Evolutionary conservation across 1,284 basidiomycete genomes (phyloP), one percentile per base, ranked within the genome.

Genomic region (Ceratobasidium papillatum): DNA sequence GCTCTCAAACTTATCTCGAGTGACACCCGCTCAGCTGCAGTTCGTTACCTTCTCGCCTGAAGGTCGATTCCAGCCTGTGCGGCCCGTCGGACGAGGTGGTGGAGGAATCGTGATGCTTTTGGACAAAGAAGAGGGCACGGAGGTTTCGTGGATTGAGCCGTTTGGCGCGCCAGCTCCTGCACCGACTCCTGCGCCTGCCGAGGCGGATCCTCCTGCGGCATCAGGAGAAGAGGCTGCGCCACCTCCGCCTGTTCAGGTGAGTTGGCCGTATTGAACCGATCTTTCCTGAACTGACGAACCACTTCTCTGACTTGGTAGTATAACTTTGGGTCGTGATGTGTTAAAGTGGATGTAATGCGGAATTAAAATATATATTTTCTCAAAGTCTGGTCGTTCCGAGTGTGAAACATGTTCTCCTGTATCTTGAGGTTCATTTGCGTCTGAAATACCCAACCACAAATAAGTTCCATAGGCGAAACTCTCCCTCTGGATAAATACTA

Each of bases 1-100:
- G 75, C 84, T 96, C 19, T 84, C 89, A 36, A 99, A 99, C 85
- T 92, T 98, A 80, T 94, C 96, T 14, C 91, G 98, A 66, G 95
- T 99, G 22, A 96, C 94, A 0, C 95, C 97, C 19, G 89, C 91
- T 0, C 98, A 99, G 82, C 85, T 98, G 41, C 86, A 90, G 25
- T 91, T 93, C 82, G 89, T 99, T 80, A 87, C 87, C 56, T 98
- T 98, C 88, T 90, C 95, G 0, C 73, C 85, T 0, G 90, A 92
- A 11, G 86, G 89, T 22, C 89, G 95, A 69, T 99, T 95, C 82
- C 90, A 93, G 76, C 96, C 97, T n/a, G 93, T 99, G 14, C 90
- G 96, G 61, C 88, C 94, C 0, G 89, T 96, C 43, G 91, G 90
- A 25, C 80, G 77, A 11, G 78, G 78, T 11, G 82, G 82, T 36